Evolutionary conservation across 2,329 filamentous ascomycete genomes (phyloP).

Genomic region (Aspergillus novofumigatus): DNA sequence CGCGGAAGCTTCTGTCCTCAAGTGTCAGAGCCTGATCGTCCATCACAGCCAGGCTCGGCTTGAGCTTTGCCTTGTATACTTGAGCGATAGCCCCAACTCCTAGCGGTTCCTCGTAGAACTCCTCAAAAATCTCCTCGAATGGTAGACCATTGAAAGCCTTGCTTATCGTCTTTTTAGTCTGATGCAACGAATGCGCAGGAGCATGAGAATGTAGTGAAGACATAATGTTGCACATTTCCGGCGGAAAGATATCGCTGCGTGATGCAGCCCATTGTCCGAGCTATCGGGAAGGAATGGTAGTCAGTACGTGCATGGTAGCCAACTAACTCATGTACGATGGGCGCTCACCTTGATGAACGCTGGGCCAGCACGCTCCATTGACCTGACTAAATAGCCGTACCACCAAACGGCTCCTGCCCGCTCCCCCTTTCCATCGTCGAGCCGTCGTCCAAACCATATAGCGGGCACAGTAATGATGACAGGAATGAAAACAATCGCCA

Average conservation of each 20-base stretch:
- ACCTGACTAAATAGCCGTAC: constrained; percentile 80
- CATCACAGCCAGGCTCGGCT: constrained; percentile 66
- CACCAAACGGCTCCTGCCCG: constrained; percentile 84
- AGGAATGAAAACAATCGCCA: constrained; percentile 85
- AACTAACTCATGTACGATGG: constrained; percentile 1
- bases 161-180: constrained; percentile 74
- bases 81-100: constrained; percentile 96
- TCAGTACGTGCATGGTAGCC: neutral
- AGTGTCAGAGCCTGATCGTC: constrained; percentile 54
- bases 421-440: constrained; percentile 65
- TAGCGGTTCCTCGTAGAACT: constrained; percentile 84
- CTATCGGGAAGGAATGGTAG: constrained; percentile 37
- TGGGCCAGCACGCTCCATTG: constrained; percentile 90
- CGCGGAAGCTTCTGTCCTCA: constrained; percentile 55
- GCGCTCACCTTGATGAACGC: constrained; percentile 84
- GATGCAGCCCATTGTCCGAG: constrained; percentile 98
- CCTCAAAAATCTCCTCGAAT: constrained; percentile 93
- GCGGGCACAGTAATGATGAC: constrained; percentile 75
- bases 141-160: constrained; percentile 73
- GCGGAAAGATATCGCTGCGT: constrained; percentile 91
- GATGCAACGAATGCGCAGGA: constrained; percentile 78
- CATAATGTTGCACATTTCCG: constrained; percentile 87
- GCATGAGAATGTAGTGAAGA: constrained; percentile 92
- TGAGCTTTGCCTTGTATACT: constrained; percentile 93
- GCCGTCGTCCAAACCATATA: constrained; percentile 71